Evolutionary conservation across 2,329 filamentous ascomycete species (phyloP), one percentile per base, ranked within the genome.

Genomic region (Aureobasidium sp.): DNA sequence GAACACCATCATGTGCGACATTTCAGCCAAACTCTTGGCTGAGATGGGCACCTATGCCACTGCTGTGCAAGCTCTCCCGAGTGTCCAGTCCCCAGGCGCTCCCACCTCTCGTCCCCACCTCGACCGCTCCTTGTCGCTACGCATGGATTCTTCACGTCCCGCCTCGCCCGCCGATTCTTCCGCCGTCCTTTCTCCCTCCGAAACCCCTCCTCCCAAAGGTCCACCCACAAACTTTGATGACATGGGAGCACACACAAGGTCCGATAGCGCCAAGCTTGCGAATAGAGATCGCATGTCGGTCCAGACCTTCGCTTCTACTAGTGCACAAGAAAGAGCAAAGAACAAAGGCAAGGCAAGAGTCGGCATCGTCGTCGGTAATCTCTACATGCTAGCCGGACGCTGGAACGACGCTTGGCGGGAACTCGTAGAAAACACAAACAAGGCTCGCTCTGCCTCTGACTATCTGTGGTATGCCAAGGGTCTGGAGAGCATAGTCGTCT

Each of bases 381-480:
- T 97, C 66, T 95, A 93, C 72, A 83, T 99, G 67, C 89, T 92
- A 74, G 89, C 91, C 59, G 94, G 94, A 29, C 85, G 91, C 65
- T 97, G 94, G 91, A 84, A 82, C 52, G 92, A 97, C 75, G 92
- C 93, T 8, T 74, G 97, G 49, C 88, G 85, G 72, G 90, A 96
- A 71, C 82, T 97, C 25, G 80, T 85, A 11, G 93, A 97, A 64
- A 90, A 88, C 60, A 91, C 89, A 1, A 83, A 84, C 11, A 85
- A 87, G 67, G 88, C 91, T 17, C 88, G 90, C 68, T 86, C 85
- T 41, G 83, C 89, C 63, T 92, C 91, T 68, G 94, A 99, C 74
- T 90, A 96, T 74, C 74, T 97, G n/a, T 99, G 94, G 93, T 91
- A 97, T 76, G 94, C 90, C 20, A 97, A 97, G 75, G 92, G 91